phyloP scores from a whole-genome alignment of 257 asterid genomes.

The Mentha longifolia region DNA sequence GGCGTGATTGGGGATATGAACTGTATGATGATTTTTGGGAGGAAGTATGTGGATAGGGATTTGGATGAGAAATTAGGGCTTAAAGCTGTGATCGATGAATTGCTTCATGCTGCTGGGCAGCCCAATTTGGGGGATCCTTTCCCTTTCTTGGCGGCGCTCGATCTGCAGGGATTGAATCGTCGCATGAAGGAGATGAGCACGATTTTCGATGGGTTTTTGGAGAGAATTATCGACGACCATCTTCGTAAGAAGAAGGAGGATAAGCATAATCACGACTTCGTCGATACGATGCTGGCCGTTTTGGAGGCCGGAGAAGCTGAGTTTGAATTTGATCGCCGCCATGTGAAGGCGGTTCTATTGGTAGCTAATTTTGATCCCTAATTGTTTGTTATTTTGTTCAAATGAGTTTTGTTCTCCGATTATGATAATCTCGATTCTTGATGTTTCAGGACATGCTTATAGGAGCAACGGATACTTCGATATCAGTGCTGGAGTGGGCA shows the following conservation, averaged over 20 bases:
- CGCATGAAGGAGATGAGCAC: conserved; percentile 30
- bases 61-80: conserved; percentile 22
- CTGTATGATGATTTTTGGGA: conserved; percentile 22
- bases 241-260: conserved; percentile 16
- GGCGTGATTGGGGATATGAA: conserved; percentile 11
- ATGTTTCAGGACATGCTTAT: conserved; percentile 26
- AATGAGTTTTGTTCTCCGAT: neutral
- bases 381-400: neutral
- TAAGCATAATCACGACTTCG: conserved; percentile 36
- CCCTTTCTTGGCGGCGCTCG: conserved; percentile 42
- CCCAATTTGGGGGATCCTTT: conserved; percentile 23
- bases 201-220: conserved; percentile 42
- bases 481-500: conserved; percentile 44
- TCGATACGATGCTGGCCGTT: conserved; percentile 39
- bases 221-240: conserved; percentile 50
- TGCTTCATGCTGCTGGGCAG: neutral
- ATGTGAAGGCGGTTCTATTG: conserved; percentile 52
- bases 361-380: conserved; percentile 19
- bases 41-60: conserved; percentile 15
- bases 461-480: conserved; percentile 47
- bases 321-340: conserved; percentile 46
- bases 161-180: conserved; percentile 41
- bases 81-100: conserved; percentile 4
- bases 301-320: conserved; percentile 48
- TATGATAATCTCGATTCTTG: too few relatives aligned